Evolutionary conservation across 768 basidiomycete species (phyloP), one percentile per base, ranked within the genome.

Genomic region (Asterophora parasitica): DNA sequence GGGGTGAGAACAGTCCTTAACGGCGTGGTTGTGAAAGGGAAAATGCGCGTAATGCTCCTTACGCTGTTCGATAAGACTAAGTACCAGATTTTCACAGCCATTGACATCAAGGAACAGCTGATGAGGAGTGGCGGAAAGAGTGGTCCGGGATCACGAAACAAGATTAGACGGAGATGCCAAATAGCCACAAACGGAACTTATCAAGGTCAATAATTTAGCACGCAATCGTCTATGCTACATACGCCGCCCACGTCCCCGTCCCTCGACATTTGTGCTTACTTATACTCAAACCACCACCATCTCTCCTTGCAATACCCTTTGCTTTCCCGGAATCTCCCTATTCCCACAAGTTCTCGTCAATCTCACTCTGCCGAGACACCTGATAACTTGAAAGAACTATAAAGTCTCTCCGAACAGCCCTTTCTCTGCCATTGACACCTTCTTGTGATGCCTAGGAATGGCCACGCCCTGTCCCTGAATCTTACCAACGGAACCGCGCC

Each of bases 401-500:
- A 42, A 44, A 34, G n/a, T 50, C 49, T 47, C 2, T 11, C 28
- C 33, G 20, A 30, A 32, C 44, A 44, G 32, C 39, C 17, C 32
- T 43, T 32, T 35, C 3, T 23, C 47, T 26, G 37, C 12, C 44
- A 43, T 53, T 40, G 44, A 49, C 53, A 53, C 56, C 59, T 55
- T 50, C 56, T 58, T 63, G 57, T 65, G 53, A 67, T 69, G 67
- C 61, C 64, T 59, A 58, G 48, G 46, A 60, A 65, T 64, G 64
- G 56, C 48, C 58, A 46, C 49, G 56, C 58, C 16, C 39, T 54
- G 34, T 47, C 58, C 36, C 42, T 54, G 42, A 58, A 45, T 49
- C 45, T 46, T 20, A 52, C 44, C 44, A 44, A 56, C 10, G 44
- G 26, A n/a, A 1, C 46, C 12, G 19, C 53, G 19, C n/a, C 53